Percentiles rank a stretch among this genome's conserved stretches.
Conservation (phyloP, 768 basidiomycete genomes). For the Tricholoma hemisulphureum region DNA sequence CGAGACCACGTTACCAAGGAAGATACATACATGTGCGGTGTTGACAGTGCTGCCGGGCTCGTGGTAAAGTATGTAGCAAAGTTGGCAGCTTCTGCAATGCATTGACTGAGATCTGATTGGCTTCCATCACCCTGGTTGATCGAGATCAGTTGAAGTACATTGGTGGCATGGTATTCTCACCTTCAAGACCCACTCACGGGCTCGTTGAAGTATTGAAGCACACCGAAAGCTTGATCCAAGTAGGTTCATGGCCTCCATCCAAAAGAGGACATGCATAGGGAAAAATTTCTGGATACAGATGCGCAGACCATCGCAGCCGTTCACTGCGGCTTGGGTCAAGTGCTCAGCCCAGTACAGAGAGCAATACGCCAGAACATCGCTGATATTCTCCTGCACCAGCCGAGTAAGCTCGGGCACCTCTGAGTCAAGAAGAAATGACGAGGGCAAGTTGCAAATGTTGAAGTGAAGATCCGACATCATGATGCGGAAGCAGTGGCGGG, state of each 20-base stretch:
- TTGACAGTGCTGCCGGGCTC: slow-evolving; percentile 10
- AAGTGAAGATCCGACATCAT: slow-evolving; percentile 18
- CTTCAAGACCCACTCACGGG: slow-evolving; percentile 6
- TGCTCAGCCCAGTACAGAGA: slow-evolving; percentile 4
- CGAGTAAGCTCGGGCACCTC: slow-evolving; percentile 2
- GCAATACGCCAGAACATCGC: background rate
- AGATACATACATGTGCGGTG: slow-evolving; percentile 22
- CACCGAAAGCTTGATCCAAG: slow-evolving; percentile 14
- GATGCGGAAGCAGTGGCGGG: slow-evolving; percentile 15
- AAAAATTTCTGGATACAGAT: slow-evolving; percentile 11
- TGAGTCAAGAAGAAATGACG: slow-evolving; percentile 17
- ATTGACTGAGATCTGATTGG: background rate
- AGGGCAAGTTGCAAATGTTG: slow-evolving; percentile 21
- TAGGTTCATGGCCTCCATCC: slow-evolving; percentile 30
- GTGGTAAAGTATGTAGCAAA: slow-evolving; percentile 18
- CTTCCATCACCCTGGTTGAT: background rate
- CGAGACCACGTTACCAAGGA: slow-evolving; percentile 15
- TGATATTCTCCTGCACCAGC: slow-evolving; percentile 10
- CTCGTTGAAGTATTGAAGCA: slow-evolving; percentile 15
- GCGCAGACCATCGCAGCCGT: background rate
- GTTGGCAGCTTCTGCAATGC: slow-evolving; percentile 15
- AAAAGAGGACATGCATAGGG: slow-evolving; percentile 19
- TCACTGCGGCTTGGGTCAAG: background rate
- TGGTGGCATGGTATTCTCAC: background rate
- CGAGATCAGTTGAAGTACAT: background rate